phyloP scores from a whole-genome alignment of 2,329 filamentous ascomycete genomes.

The Penicillium sclerotiorum region DNA sequence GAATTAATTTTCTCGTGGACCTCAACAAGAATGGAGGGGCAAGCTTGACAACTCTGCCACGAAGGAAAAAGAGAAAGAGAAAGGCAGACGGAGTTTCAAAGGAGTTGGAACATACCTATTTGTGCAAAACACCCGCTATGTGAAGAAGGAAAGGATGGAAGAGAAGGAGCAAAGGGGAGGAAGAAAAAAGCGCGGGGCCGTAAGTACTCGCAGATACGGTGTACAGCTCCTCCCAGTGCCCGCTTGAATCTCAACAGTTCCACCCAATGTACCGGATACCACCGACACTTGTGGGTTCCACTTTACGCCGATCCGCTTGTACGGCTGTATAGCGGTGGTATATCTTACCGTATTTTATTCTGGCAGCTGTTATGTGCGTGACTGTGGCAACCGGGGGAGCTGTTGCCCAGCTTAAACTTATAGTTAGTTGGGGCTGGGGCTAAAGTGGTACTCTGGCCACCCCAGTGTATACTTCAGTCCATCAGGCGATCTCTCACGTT shows the following conservation, averaged over 20 bases:
- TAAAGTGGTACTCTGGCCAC: no score
- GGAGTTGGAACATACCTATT: conserved; percentile 21
- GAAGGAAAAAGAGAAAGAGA: background rate
- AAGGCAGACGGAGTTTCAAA: conserved; percentile 4
- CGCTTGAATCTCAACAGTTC: conserved; percentile 22
- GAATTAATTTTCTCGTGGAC: no score
- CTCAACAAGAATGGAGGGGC: no score
- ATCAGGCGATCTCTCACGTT: no score
- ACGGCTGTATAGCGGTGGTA: background rate
- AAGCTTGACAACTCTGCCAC: no score
- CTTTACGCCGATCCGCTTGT: background rate
- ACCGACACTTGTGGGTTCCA: conserved; percentile 6
- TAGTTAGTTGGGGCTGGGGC: no score
- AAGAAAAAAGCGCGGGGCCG: conserved; percentile 28
- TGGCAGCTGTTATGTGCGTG: no score
- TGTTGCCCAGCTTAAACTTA: no score
- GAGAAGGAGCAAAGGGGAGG: conserved; percentile 25
- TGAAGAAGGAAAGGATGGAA: conserved; percentile 22
- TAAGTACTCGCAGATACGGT: conserved; percentile 32
- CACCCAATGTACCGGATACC: conserved; percentile 29
- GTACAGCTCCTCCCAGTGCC: conserved; percentile 28
- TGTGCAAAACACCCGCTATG: conserved; percentile 24
- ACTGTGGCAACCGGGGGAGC: no score
- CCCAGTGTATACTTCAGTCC: no score
- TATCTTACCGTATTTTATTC: background rate